A percentile compares a stretch with the other conserved stretches of the same genome.
phyloP scores from a whole-genome alignment of 106 monocot species.

The Posidonia australis region DNA sequence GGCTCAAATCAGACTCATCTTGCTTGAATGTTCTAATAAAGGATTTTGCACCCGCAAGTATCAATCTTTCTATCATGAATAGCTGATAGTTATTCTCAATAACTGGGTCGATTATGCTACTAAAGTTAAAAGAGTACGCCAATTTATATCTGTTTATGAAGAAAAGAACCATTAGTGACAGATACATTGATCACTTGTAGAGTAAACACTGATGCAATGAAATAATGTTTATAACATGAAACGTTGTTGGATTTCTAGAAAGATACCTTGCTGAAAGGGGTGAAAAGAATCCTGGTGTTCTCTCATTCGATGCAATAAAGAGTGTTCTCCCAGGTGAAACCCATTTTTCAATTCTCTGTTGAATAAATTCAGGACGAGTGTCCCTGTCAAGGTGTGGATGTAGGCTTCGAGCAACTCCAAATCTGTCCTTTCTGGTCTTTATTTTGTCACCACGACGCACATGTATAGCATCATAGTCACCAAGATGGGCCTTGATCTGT shows the following conservation, averaged over 20 bases:
- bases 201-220: no score
- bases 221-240: neutral
- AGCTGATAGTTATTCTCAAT: slow-evolving; percentile 89
- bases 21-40: slow-evolving; percentile 77
- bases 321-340: slow-evolving; percentile 67
- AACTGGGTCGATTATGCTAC: slow-evolving; percentile 62
- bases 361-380: slow-evolving; percentile 83
- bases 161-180: neutral
- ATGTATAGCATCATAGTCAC: slow-evolving; percentile 97
- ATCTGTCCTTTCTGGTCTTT: slow-evolving; percentile 80
- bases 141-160: slow-evolving; percentile 52
- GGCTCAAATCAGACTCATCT: slow-evolving; percentile 55
- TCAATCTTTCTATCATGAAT: slow-evolving; percentile 89
- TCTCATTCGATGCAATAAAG: slow-evolving; percentile 93
- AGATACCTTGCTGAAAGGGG: slow-evolving; percentile 52
- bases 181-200: no score
- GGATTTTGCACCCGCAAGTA: slow-evolving; percentile 60
- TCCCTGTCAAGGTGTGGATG: slow-evolving; percentile 95
- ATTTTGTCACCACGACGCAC: slow-evolving; percentile 89
- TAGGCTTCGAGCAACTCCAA: slow-evolving; percentile 53
- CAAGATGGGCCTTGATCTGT: slow-evolving; percentile 69
- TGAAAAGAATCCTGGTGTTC: slow-evolving; percentile 68
- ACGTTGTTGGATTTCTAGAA: neutral
- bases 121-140: slow-evolving; percentile 76
- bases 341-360: slow-evolving; percentile 76